Percentiles rank a stretch among this genome's conserved stretches.
Evolutionary conservation across 1,139 yeast species (phyloP).

Genomic region (Arxiozyma telluris): DNA sequence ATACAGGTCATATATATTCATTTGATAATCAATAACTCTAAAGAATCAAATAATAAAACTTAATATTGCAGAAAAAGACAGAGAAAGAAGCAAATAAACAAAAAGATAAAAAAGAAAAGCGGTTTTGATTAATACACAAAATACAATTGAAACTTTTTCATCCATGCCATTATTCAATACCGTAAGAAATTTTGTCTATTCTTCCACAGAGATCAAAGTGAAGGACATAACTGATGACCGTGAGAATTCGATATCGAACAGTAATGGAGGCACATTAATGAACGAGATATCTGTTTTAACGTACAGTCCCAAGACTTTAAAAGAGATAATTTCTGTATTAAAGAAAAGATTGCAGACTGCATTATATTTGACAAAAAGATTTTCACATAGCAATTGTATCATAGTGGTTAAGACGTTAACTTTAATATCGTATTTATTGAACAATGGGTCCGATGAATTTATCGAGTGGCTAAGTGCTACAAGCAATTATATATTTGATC

Average conservation of each 20-base stretch:
- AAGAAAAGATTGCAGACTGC: conserved; percentile 16
- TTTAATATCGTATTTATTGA: conserved; percentile 21
- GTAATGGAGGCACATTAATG: conserved; percentile 29
- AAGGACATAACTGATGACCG: conserved; percentile 28
- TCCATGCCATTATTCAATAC: conserved; percentile 23
- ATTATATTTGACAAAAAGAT: conserved; percentile 1
- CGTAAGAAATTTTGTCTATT: conserved; percentile 23
- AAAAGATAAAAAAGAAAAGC: background rate
- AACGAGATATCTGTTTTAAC: conserved; percentile 29
- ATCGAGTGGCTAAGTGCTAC: conserved; percentile 22
- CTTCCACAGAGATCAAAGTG: conserved; percentile 26
- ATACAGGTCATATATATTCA: no score
- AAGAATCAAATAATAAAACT: background rate
- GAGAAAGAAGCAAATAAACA: no score
- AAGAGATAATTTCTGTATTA: conserved; percentile 25
- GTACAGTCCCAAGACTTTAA: conserved; percentile 26
- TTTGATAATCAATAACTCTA: no score
- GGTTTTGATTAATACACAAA: background rate
- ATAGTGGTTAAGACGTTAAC: conserved; percentile 28
- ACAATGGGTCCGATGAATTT: conserved; percentile 29
- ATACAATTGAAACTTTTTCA: background rate
- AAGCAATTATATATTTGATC: conserved; percentile 15
- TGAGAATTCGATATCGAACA: conserved; percentile 14
- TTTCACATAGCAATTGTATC: conserved; percentile 22
- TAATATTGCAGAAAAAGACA: no score